Percentiles rank a stretch among this genome's conserved stretches.
Evolutionary conservation across 805 yeast species (phyloP).

Genomic region (Komagataella ulmi): DNA sequence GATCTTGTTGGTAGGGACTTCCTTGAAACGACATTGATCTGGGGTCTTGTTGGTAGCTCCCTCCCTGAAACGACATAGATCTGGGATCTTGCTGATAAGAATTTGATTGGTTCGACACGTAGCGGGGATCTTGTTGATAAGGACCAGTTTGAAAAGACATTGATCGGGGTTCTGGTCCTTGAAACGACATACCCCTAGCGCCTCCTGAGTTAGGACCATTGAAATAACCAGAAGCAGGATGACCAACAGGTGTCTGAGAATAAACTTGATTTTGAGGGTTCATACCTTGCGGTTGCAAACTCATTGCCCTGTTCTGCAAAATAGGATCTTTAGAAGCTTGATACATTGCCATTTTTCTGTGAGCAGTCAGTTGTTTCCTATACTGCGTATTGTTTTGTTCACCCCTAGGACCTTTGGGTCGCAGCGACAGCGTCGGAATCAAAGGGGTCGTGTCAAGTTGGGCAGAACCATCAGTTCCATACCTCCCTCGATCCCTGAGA

Average conservation of each 20-base stretch:
- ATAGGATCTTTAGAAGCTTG: constrained; percentile 1
- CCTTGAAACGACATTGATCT: background rate
- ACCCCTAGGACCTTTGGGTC: constrained; percentile 13
- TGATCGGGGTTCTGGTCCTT: background rate
- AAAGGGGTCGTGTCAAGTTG: constrained; percentile 53
- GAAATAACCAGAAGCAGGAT: constrained; percentile 25
- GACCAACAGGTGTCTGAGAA: background rate
- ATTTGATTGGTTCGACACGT: background rate
- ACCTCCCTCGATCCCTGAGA: constrained; percentile 53
- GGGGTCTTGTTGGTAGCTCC: background rate
- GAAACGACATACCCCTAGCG: background rate
- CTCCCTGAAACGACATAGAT: background rate
- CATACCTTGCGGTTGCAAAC: constrained; percentile 10
- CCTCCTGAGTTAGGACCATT: constrained; percentile 6
- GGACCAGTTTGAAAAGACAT: background rate
- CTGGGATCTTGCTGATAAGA: background rate
- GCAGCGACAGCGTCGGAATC: constrained; percentile 50
- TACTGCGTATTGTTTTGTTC: constrained; percentile 43
- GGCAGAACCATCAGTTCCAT: constrained; percentile 28
- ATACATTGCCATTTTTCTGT: background rate
- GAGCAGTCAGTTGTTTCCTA: constrained; percentile 55
- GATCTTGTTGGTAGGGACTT: background rate
- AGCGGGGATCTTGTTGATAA: background rate
- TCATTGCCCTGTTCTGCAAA: constrained; percentile 17
- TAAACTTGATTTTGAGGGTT: background rate